phyloP scores from a whole-genome alignment of 805 yeast species.

The Blastobotrys mokoenaii region DNA sequence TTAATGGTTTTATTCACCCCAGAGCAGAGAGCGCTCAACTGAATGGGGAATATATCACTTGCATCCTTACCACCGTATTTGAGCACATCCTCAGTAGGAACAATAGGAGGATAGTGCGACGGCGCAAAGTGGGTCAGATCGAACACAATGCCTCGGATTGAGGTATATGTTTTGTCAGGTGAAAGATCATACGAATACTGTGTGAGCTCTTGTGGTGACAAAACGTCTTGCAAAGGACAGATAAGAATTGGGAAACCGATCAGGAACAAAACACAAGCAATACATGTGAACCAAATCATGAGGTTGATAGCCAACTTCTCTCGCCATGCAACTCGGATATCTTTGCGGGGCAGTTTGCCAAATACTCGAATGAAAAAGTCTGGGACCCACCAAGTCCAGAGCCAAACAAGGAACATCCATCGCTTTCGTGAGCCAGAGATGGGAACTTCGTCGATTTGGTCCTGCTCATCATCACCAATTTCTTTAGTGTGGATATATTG shows the following conservation, averaged over 20 bases:
- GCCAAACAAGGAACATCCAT: constrained; percentile 33
- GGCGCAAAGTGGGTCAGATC: constrained; percentile 32
- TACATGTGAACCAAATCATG: constrained; percentile 34
- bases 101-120: constrained; percentile 32
- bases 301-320: constrained; percentile 36
- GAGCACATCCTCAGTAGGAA: constrained; percentile 27
- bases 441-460: constrained; percentile 23
- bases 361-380: constrained; percentile 25
- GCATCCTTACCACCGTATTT: constrained; percentile 32
- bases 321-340: constrained; percentile 35
- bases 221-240: constrained; percentile 34
- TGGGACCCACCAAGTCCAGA: constrained; percentile 35
- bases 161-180: constrained; percentile 28
- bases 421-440: constrained; percentile 26
- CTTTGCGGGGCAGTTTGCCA: constrained; percentile 28
- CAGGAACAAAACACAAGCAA: constrained; percentile 24
- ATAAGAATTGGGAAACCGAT: constrained; percentile 34
- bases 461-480: constrained; percentile 26
- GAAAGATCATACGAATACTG: constrained; percentile 22
- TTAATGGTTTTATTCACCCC: constrained; percentile 27
- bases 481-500: constrained; percentile 24
- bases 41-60: constrained; percentile 32
- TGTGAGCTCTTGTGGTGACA: constrained; percentile 26
- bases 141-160: constrained; percentile 34
- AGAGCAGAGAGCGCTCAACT: constrained; percentile 32